Base-by-base conservation (phyloP, 1,284 basidiomycete species). In the Thecaphora thlaspeos region DNA sequence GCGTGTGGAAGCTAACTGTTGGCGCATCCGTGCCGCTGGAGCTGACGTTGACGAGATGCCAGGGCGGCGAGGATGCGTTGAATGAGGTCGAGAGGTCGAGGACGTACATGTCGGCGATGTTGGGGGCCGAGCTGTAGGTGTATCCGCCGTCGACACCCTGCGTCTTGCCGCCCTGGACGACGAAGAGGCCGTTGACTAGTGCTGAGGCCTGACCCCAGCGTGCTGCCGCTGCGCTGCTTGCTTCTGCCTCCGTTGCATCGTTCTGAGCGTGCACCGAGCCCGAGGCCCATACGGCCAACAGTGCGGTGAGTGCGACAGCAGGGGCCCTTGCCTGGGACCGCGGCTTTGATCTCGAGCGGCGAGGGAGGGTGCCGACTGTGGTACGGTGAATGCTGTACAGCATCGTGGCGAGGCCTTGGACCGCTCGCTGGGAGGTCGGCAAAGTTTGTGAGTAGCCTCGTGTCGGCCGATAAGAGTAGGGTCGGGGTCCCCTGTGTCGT, bases 151-250 rank as follows among this genome's bases (percentile, higher is more conserved):
- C 50, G 23, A 51, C 54, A 22, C 66, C 70, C 30, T 68, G 61
- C 2, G 69, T 72, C 45, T 74, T 73, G 40, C 72, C 72, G 15
- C 72, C 72, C 40, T 74, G 71, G 5, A 74, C 55, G 38, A 74
- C 46, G 14, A 71, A 55, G 36, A 53, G 55, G 7, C 51, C 55
- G 37, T 50, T 56, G 18, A 67, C 22, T 4, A 73, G 57, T 7
- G 68, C 56, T 14, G 72, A 67, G 2, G 72, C 68, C 38, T 70
- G 67, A 19, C 70, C 72, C 72, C 72, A 74, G 58, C 70, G 45
- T 45, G 62, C 43, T 0, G 51, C 39, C 24, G 56, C 30, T 1
- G 43, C 15, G 3, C 8, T 21, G 32, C 7, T 34, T 8, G 32
- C 32, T 4, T 4, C 15, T 8, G 32, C 9, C 11, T 4, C 21